Evolutionary conservation across 2,329 filamentous ascomycete species (phyloP), one percentile per base, ranked within the genome.

Genomic region (Aspergillus fijiensis): DNA sequence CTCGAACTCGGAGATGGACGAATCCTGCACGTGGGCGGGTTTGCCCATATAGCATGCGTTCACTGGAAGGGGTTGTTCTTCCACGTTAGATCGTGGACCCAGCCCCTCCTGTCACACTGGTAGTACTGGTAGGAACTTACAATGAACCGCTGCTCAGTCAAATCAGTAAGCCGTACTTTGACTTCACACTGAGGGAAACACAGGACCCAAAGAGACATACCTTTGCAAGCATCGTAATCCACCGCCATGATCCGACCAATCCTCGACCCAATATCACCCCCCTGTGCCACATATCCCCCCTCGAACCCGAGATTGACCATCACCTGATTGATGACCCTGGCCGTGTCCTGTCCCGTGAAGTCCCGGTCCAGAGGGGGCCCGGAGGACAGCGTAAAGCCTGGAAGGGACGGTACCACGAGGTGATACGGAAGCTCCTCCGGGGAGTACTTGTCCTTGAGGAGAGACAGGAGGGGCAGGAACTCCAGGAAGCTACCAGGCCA

Each of bases 401-500:
- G 73, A 19, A 74, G 54, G 0, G 72, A 74, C 11, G 73, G 72
- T 14, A 74, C 69, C 55, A 74, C 67, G 29, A 74, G 54, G 53
- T 74, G 69, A 54, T 71, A 74, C 1, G 71, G 72, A 4, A 74
- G 55, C 5, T 65, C 67, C 21, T 58, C 61, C 2, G 71, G 66
- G 4, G 65, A 70, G 47, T 69, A 74, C 50, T 71, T 63, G 1
- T 70, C 58, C 54, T 57, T 56, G 29, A 75, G 67, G 4, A 63
- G 52, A 14, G 72, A 59, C 19, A 75, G 61, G 2, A 74, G 60
- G 7, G 72, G 70, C 5, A 74, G 65, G 27, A 75, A 75, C 39
- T 75, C 73, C 12, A 72, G 49, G 25, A 74, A 75, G 52, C 69
- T 74, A 7, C 74, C 73, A 45, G 74, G 74, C 74, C 74, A 76